Base-by-base conservation (phyloP, 2,329 filamentous ascomycete genomes). In the Calonectria montana region DNA sequence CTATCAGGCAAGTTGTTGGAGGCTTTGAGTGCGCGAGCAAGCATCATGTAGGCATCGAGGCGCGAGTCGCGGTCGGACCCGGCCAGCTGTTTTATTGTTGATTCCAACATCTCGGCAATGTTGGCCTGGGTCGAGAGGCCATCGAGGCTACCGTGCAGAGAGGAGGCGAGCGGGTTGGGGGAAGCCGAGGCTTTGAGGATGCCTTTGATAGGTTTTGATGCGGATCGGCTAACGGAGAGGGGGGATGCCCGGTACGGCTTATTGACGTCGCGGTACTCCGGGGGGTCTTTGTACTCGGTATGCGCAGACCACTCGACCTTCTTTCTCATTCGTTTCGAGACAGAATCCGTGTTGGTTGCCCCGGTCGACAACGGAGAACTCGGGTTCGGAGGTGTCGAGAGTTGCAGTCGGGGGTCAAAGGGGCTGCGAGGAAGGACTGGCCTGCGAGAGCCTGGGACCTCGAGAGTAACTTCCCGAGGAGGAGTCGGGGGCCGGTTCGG, bases 11-110 rank as follows among this genome's bases (percentile, higher is more conserved):
- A 85, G 76, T 94, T 94, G 73, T 96, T 94, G 69, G 96, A 98
- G 7, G 93, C 90, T 81, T 94, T 94, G 77, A 98, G 86, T 4
- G 93, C 92, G 39, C 91, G 89, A 37, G 93, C 91, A 53, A 99
- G 87, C 78, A 93, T 93, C 81, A 92, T 91, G 80, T 99, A 98
- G 61, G 96, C 94, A 84, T 99, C 97, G 37, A 97, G 84, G 76
- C 93, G 93, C 15, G 91, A 92, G 69, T 91, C 89, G 65, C 93
- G 88, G 76, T 95, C 93, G 35, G 91, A 87, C 25, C 94, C 92
- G 43, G 93, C 94, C 59, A 99, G 88, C 83, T 97, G 94, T 82
- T 94, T 92, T 41, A 95, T 89, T 6, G 95, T 91, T 0, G 94
- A 97, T 77, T 97, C 94, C 75, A 98, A 85, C 92, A 98, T 97